These are phyloP conservation scores for Lactarius psammicola DNA, from an alignment of 768 basidiomycete species.

Conservation along the genomic window DNA sequence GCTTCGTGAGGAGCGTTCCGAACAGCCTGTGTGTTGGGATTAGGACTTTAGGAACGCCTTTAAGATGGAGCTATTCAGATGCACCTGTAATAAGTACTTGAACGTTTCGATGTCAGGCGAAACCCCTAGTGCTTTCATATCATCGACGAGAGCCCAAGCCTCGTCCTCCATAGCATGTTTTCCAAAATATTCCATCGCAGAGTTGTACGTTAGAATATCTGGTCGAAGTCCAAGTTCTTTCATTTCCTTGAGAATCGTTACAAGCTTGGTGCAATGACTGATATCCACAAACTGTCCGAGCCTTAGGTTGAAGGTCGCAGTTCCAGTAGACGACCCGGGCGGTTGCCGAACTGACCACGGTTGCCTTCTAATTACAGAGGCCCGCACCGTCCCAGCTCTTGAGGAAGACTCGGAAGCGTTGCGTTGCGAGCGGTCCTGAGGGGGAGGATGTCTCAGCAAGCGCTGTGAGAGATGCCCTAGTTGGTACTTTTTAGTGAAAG, in stretches of 20 bases:
- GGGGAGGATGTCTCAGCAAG: neutral
- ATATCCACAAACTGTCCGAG: conserved; percentile 17
- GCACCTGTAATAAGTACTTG: conserved; percentile 52
- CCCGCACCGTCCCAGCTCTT: neutral
- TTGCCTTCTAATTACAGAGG: neutral
- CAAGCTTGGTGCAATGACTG: neutral
- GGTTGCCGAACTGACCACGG: conserved; percentile 14
- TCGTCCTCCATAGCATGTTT: conserved; percentile 39
- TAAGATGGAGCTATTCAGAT: conserved; percentile 35
- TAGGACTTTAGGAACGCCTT: conserved; percentile 39
- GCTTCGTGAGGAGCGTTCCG: conserved; percentile 30
- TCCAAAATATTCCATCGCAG: conserved; percentile 40
- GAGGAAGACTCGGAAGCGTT: neutral
- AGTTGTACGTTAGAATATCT: conserved; percentile 30
- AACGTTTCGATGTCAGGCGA: conserved; percentile 58
- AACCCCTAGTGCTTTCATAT: conserved; percentile 59
- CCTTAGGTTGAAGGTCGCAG: conserved; percentile 15
- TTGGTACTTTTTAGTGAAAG: neutral
- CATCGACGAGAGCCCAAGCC: conserved; percentile 46
- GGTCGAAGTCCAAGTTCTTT: conserved; percentile 20
- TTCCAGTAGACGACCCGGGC: neutral
- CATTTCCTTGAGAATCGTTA: conserved; percentile 22
- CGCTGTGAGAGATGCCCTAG: neutral
- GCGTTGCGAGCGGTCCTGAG: conserved; percentile 12
- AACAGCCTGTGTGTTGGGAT: conserved; percentile 33